phyloP scores from a whole-genome alignment of 176 grass and related monocot genomes.

The Urochloa ruziziensis region DNA sequence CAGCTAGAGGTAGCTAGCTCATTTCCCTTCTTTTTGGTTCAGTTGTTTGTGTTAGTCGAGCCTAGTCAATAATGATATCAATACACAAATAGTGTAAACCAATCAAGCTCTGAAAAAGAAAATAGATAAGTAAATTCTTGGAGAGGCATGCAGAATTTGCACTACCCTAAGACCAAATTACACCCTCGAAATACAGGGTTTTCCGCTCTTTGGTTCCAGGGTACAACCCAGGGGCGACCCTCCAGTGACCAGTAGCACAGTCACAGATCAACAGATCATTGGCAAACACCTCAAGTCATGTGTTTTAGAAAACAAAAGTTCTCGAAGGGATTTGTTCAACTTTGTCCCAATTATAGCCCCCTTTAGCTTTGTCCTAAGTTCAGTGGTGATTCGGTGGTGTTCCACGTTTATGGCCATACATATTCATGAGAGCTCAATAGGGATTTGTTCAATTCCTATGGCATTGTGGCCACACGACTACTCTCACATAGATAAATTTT shows the following conservation, averaged over 20 bases:
- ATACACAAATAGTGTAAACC: not conserved
- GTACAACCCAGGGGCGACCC: not conserved
- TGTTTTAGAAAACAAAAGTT: not conserved
- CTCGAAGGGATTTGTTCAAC: not conserved
- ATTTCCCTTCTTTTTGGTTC: conserved; percentile 7
- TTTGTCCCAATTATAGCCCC: no score
- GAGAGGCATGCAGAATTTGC: not conserved
- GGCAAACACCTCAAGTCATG: not conserved
- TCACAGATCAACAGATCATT: not conserved
- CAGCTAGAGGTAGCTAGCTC: conserved; percentile 67
- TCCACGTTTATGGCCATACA: not conserved
- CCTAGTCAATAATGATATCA: not conserved
- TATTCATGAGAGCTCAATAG: not conserved
- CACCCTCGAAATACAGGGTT: not conserved
- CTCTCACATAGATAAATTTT: no score
- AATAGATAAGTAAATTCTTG: not conserved
- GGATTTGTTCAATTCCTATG: no score
- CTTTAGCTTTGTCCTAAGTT: not conserved
- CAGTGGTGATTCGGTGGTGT: not conserved
- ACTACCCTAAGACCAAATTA: not conserved
- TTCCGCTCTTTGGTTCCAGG: not conserved
- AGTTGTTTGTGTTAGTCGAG: not conserved
- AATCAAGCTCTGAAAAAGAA: not conserved
- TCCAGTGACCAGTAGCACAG: not conserved
- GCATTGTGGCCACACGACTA: no score